Conservation (phyloP, 768 basidiomycete species). For the Lentinus brumalis region DNA sequence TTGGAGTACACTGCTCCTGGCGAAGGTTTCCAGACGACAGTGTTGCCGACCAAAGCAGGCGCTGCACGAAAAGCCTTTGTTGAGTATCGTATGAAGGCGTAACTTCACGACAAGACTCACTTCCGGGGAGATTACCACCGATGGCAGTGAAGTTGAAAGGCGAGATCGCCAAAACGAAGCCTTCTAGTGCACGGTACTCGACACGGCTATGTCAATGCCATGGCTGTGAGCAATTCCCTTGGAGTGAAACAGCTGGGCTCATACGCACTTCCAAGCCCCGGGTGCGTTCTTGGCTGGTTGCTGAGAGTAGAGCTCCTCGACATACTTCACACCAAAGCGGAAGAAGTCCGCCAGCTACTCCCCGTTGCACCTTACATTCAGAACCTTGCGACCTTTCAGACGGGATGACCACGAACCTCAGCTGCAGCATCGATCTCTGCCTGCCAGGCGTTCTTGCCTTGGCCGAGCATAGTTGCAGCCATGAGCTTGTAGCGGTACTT, state of each 20-base stretch:
- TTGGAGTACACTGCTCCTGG: slow-evolving; percentile 95
- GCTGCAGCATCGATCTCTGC: slow-evolving; percentile 99
- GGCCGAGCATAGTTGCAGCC: slow-evolving; percentile 96
- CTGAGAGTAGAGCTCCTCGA: slow-evolving; percentile 90
- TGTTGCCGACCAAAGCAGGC: slow-evolving; percentile 94
- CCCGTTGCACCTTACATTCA: neutral
- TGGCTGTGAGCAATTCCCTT: slow-evolving; percentile 3
- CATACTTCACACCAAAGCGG: slow-evolving; percentile 95
- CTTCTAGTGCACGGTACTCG: slow-evolving; percentile 97
- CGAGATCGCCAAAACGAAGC: slow-evolving; percentile 96
- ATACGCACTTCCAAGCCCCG: slow-evolving; percentile 91
- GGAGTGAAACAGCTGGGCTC: neutral
- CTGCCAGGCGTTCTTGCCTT: slow-evolving; percentile 99
- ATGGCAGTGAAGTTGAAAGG: slow-evolving; percentile 99
- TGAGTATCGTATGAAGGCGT: no score
- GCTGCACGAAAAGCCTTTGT: slow-evolving; percentile 39
- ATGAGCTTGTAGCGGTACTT: slow-evolving; percentile 96
- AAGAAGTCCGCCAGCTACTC: slow-evolving; percentile 85
- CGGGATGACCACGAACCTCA: slow-evolving; percentile 60
- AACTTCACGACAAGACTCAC: slow-evolving; percentile 35
- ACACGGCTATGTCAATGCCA: slow-evolving; percentile 60
- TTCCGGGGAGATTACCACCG: slow-evolving; percentile 88
- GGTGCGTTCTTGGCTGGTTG: slow-evolving; percentile 87
- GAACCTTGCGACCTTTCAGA: no score
- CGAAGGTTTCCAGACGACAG: slow-evolving; percentile 96